A percentile compares a stretch with the other conserved stretches of the same genome.
Conservation (phyloP, 257 asterid species). For the Petrea volubilis region DNA sequence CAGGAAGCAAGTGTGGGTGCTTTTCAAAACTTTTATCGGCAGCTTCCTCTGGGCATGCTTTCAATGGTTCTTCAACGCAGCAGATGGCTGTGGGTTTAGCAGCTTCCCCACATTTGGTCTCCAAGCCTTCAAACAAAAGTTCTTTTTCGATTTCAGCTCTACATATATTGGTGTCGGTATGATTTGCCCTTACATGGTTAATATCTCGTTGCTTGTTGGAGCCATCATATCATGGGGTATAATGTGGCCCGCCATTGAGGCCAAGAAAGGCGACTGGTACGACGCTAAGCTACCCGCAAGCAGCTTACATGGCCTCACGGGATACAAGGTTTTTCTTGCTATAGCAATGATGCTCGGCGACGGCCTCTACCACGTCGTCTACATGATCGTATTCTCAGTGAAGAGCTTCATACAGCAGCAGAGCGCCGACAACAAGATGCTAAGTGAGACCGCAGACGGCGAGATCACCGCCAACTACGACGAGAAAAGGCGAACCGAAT, state of each 20-base stretch:
- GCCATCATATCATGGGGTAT: constrained; percentile 69
- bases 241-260: constrained; percentile 56
- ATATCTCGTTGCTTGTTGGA: constrained; percentile 55
- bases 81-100: constrained; percentile 70
- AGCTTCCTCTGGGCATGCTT: constrained; percentile 63
- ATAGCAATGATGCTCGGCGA: constrained; percentile 81
- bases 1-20: constrained; percentile 61
- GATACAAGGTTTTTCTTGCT: constrained; percentile 75
- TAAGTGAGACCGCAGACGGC: neutral
- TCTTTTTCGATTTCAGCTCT: constrained; percentile 69
- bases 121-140: constrained; percentile 49
- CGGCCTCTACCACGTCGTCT: constrained; percentile 63
- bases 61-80: constrained; percentile 69
- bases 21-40: constrained; percentile 58
- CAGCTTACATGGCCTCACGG: constrained; percentile 71
- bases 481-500: constrained; percentile 35
- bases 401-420: constrained; percentile 23
- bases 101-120: constrained; percentile 83
- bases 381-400: constrained; percentile 40
- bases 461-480: constrained; percentile 15
- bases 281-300: constrained; percentile 21
- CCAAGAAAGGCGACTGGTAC: constrained; percentile 64
- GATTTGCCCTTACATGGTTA: constrained; percentile 77
- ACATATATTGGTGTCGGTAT: constrained; percentile 79
- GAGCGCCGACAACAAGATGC: neutral